These are phyloP conservation scores for Schizophyllum commune DNA, from an alignment of 1,284 basidiomycete species.

Conservation along the genomic window DNA sequence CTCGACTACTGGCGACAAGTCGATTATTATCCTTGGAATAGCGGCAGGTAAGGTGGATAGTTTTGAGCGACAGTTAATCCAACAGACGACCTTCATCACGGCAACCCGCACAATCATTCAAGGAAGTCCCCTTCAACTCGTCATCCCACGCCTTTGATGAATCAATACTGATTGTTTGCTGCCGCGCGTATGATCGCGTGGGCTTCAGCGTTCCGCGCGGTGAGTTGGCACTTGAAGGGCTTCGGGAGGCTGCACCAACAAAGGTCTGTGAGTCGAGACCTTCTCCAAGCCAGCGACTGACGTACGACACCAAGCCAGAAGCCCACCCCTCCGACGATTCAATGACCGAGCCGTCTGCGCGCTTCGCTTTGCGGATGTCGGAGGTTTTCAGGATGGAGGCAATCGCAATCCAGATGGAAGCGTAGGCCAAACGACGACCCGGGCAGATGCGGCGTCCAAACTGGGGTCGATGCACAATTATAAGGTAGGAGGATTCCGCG, in stretches of 20 bases:
- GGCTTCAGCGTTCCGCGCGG: background rate
- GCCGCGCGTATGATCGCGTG: background rate
- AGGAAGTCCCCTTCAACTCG: no score
- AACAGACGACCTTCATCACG: no score
- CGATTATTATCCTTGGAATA: no score
- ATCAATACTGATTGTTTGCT: no score
- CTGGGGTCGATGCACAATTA: no score
- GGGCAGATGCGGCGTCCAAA: conserved; percentile 1
- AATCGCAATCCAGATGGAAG: conserved; percentile 9
- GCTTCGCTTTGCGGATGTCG: conserved; percentile 5
- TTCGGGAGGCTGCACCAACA: background rate
- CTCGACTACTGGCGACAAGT: no score
- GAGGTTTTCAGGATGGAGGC: conserved; percentile 7
- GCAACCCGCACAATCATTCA: no score
- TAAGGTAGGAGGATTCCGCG: background rate
- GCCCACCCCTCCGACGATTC: conserved; percentile 3
- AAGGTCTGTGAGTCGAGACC: background rate
- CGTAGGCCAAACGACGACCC: conserved; percentile 3
- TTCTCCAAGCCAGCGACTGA: background rate
- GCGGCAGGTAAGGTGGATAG: no score
- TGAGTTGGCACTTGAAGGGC: background rate
- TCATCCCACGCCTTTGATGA: no score
- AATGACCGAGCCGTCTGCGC: conserved; percentile 3
- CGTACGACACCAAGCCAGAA: conserved; percentile 1
- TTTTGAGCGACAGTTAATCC: no score